These are phyloP conservation scores for Yamadazyma oceani DNA, from an alignment of 1,139 yeast genomes.

Conservation along the genomic window DNA sequence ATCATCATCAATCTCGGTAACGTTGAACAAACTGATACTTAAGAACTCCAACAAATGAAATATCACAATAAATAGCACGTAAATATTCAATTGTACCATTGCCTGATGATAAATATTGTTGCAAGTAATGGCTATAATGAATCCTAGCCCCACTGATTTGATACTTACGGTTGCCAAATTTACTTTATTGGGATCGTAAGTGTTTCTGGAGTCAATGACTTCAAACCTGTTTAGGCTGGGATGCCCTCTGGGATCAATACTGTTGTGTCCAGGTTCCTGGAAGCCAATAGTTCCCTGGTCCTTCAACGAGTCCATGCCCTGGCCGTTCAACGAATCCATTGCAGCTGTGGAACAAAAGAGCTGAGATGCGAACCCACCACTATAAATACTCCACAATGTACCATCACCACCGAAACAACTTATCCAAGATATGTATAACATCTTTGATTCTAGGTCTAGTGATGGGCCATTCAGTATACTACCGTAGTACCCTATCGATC, in stretches of 20 bases:
- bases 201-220: no score
- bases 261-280: no score
- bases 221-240: no score
- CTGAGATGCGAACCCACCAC: no score
- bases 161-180: conserved; percentile 31
- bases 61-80: conserved; percentile 49
- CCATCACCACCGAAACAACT: neutral
- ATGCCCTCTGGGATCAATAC: no score
- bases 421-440: conserved; percentile 1
- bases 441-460: conserved; percentile 21
- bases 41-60: conserved; percentile 85
- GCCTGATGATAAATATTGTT: conserved; percentile 3
- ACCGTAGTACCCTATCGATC: conserved; percentile 1
- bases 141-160: conserved; percentile 37
- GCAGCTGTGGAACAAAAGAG: no score
- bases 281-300: no score
- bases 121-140: conserved; percentile 18
- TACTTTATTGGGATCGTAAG: conserved; percentile 30
- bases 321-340: no score
- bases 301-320: no score
- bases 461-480: conserved; percentile 6
- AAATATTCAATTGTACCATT: conserved; percentile 27
- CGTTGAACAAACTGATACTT: conserved; percentile 73
- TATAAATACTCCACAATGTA: no score
- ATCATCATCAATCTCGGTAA: conserved; percentile 62